Evolutionary conservation across 2,329 filamentous ascomycete species (phyloP), one percentile per base, ranked within the genome.

Genomic region (Pseudonectria foliicola): DNA sequence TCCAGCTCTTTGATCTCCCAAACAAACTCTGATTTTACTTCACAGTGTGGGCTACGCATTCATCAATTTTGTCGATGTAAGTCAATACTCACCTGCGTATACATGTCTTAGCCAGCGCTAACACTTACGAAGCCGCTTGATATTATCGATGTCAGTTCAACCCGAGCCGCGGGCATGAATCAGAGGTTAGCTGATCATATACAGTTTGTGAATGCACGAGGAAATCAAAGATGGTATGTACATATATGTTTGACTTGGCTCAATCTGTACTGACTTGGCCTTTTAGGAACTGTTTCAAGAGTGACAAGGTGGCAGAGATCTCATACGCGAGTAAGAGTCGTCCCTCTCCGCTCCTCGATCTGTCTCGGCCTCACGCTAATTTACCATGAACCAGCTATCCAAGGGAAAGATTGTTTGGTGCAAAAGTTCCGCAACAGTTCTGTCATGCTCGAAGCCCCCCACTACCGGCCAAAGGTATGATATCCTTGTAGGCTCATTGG

Each of bases 341-440:
- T 2, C 2, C 5, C 3, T 4, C 3, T 3, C 3, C 6, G 10
- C 4, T 5, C 11, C 4, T 6, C 1, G 10, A 10, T 4, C 8
- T 4, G 4, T 10, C 4, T 6, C 1, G 10, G 8, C 4, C 4
- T 7, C 2, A 10, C 27, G 38, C 39, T 51, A 13, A 52, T 65
- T 5, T 36, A 66, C 33, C 34, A 37, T 8, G 10, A 13, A 31
- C 27, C 38, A 88, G 84, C 89, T 10, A 90, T 95, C 40, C 92
- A 98, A 66, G 92, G 92, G 29, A 82, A 83, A 44, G 88, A 95
- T 54, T 90, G 86, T 44, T 71, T 96, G 0, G 77, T 95, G 6
- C 85, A 93, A 58, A 95, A 96, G 56, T 98, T 98, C 55, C 81
- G 92, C 25, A 98, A 98, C 65, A 95, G 87, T 26, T 90, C 87